Evolutionary conservation across 2,329 filamentous ascomycete genomes (phyloP), one percentile per base, ranked within the genome.

Genomic region (Talaromyces sp.): DNA sequence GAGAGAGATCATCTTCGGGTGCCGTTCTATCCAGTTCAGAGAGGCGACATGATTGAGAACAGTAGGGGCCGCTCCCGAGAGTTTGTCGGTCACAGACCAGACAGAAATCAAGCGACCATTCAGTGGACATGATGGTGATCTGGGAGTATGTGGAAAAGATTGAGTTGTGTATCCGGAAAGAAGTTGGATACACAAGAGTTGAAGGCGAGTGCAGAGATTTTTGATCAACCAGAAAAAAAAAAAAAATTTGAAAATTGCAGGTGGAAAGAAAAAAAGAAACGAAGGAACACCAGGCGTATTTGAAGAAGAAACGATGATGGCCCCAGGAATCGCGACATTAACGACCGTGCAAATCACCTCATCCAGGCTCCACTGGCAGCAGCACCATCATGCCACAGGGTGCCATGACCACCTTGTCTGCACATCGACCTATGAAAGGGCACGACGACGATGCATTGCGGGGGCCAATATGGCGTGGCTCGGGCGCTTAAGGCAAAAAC

Each of bases 71-170:
- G 51, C 86, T 27, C 4, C 24, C 86, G 60, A 89, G 84, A 55
- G 89, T 91, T 77, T 95, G 90, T 77, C 88, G 88, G 78, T 97
- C 92, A 80, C 92, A 97, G 78, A 89, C 86, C 65, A 97, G 86
- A 82, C 92, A 97, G 83, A 91, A 96, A 75, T 95, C 88, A 74
- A 89, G 90, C 66, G 89, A 89, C 91, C 92, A 96, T 68, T 67
- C 67, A 19, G 69, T 70, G 19, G 71, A 65, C 70, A 74, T 74
- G 29, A 17, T 65, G 53, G 14, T 27, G 37, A 13, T 29, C n/a
- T 20, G 24, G 8, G 11, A 24, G 44, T 27, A 13, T 11, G 27
- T 40, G 30, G 30, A 46, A 30, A 43, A 22, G 45, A 40, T 14
- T 41, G 16, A 35, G 45, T 10, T 27, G 24, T 27, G 24, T 27